Conservation (phyloP, 148 eudicot genomes). For the Vaccinium corymbosum region DNA sequence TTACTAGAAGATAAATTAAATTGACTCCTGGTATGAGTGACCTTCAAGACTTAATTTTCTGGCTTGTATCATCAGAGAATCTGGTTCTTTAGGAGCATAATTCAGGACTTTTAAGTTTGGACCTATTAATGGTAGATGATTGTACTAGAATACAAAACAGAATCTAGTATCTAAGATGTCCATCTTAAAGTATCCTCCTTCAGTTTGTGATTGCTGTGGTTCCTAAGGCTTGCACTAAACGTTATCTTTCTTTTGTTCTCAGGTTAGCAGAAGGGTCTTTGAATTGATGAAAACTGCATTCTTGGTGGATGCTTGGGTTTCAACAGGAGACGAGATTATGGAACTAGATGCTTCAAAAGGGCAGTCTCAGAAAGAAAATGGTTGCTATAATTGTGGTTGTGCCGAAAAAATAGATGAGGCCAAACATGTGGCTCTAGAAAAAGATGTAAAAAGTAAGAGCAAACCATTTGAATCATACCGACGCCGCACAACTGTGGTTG, state of each 20-base stretch:
- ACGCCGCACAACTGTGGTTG: slow-evolving; percentile 70
- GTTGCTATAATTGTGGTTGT: slow-evolving; percentile 18
- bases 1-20: not conserved
- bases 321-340: slow-evolving; percentile 28
- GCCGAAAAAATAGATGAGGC: slow-evolving; percentile 28
- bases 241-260: slow-evolving; percentile 16
- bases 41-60: not conserved
- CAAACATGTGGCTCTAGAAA: slow-evolving; percentile 27
- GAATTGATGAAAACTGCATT: slow-evolving; percentile 62
- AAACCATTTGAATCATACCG: slow-evolving; percentile 71
- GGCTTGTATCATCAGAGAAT: too few relatives aligned
- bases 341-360: slow-evolving; percentile 25
- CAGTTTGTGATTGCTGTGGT: not conserved
- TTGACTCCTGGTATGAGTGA: not conserved
- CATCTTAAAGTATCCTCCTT: not conserved
- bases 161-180: not conserved
- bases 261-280: slow-evolving; percentile 91
- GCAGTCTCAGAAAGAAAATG: slow-evolving; percentile 26
- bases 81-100: not conserved
- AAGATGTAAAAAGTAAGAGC: slow-evolving; percentile 39
- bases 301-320: slow-evolving; percentile 34
- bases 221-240: not conserved
- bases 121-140: not conserved
- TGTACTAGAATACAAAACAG: not conserved
- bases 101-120: not conserved